Conservation (phyloP, 2,329 filamentous ascomycete genomes). For the Fusarium nanum region DNA sequence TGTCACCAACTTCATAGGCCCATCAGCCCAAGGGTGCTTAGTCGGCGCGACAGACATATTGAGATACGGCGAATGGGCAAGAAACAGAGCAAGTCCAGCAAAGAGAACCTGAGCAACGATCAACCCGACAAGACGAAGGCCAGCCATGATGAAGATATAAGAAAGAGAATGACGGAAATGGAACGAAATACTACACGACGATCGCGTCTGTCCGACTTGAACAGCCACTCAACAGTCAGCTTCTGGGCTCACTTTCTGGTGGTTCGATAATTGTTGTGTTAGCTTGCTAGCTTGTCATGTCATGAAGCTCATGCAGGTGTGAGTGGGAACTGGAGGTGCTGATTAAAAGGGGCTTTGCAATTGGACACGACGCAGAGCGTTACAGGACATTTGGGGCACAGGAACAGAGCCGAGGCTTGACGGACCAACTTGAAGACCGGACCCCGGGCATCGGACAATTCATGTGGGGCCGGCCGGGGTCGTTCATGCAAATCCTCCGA, state of each 20-base stretch:
- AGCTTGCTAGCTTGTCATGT: conserved; percentile 33
- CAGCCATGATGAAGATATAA: conserved; percentile 35
- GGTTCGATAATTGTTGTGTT: conserved; percentile 30
- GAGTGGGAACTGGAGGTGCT: conserved; percentile 26
- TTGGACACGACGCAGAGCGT: conserved; percentile 16
- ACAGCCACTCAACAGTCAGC: conserved; percentile 29
- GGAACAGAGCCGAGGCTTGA: conserved; percentile 8
- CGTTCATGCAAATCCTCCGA: background rate
- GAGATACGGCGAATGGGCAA: conserved; percentile 52
- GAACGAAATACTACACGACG: conserved; percentile 13
- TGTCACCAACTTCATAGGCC: conserved; percentile 64
- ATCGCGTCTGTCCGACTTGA: conserved; percentile 27
- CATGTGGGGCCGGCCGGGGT: conserved; percentile 32
- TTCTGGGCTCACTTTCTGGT: conserved; percentile 39
- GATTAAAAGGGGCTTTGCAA: conserved; percentile 33
- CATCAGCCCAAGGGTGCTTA: conserved; percentile 62
- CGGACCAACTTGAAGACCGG: conserved; percentile 28
- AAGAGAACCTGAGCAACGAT: conserved; percentile 48
- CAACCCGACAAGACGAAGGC: conserved; percentile 41
- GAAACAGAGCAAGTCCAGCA: conserved; percentile 46
- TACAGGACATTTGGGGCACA: conserved; percentile 4
- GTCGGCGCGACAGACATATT: conserved; percentile 49
- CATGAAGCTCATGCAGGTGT: conserved; percentile 35
- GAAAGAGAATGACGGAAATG: background rate
- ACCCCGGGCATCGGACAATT: conserved; percentile 32